Percentiles rank a stretch among this genome's conserved stretches.
Conservation (phyloP, 257 asterid species). For the Solanum clarkiae region DNA sequence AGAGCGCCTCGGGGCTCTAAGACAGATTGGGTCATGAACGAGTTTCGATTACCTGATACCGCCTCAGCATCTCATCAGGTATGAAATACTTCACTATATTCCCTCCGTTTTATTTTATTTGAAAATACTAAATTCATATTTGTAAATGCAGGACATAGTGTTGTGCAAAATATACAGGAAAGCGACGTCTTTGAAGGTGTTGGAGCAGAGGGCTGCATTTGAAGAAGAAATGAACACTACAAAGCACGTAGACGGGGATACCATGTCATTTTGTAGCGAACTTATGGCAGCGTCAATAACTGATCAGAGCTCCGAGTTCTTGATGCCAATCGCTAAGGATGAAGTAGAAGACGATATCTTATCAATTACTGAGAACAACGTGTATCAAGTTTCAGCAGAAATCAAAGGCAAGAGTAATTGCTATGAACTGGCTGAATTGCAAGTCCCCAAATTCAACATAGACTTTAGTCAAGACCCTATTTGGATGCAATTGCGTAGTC, state of each 20-base stretch:
- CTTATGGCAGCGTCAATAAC: neutral
- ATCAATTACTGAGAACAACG: neutral
- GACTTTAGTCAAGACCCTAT: constrained; percentile 57
- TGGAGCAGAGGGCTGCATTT: constrained; percentile 60
- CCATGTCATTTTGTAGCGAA: neutral
- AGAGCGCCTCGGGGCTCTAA: constrained; percentile 67
- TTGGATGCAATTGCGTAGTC: constrained; percentile 49
- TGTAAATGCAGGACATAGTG: constrained; percentile 40
- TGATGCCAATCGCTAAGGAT: neutral
- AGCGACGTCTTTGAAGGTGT: constrained; percentile 50
- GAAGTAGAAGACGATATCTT: constrained; percentile 2
- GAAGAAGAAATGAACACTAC: constrained; percentile 16
- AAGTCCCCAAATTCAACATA: constrained; percentile 29
- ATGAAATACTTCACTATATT: neutral
- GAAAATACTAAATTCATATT: neutral
- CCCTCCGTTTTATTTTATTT: neutral
- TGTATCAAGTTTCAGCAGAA: neutral
- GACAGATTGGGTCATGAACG: constrained; percentile 84
- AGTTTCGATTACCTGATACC: constrained; percentile 51
- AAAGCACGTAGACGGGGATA: neutral
- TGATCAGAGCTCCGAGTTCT: neutral
- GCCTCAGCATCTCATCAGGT: constrained; percentile 25
- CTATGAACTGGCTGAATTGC: constrained; percentile 24
- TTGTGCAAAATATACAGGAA: constrained; percentile 57
- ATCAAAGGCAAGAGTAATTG: neutral